Evolutionary conservation across 2,329 filamentous ascomycete genomes (phyloP).

Genomic region (Neofusicoccum parvum): DNA sequence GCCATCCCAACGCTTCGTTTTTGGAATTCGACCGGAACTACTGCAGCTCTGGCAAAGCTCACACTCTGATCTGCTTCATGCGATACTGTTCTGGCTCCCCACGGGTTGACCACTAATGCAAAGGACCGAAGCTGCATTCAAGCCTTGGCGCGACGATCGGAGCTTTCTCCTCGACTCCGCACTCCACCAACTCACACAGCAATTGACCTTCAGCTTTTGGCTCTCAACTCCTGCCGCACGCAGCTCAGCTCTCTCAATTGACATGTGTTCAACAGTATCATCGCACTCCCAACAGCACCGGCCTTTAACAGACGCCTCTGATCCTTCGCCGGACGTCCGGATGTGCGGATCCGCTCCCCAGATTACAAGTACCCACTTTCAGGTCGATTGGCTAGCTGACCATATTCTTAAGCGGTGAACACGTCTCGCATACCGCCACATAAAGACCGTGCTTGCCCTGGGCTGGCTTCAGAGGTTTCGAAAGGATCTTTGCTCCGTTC

Average conservation of each 20-base stretch:
- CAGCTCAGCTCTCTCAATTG: not conserved
- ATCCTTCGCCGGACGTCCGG: not conserved
- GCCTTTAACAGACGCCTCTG: not conserved
- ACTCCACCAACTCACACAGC: not conserved
- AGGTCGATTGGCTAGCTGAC: not conserved
- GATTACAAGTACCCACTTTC: not conserved
- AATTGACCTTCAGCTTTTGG: not conserved
- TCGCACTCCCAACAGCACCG: not conserved
- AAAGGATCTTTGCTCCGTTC: not conserved
- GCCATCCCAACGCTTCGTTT: not conserved
- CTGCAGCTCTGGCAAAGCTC: not conserved
- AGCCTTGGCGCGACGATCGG: not conserved
- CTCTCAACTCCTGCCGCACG: not conserved
- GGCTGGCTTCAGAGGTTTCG: not conserved
- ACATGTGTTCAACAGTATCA: not conserved
- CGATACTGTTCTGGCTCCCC: too few relatives aligned
- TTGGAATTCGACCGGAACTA: not conserved
- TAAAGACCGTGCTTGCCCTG: not conserved
- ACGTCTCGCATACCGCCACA: not conserved
- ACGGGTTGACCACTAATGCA: too few relatives aligned
- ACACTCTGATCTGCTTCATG: not conserved
- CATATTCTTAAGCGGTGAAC: not conserved
- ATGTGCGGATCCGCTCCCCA: constrained; percentile 3
- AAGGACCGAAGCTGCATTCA: not conserved
- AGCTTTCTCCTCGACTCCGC: not conserved